These are phyloP conservation scores for Sporothrix dimorphospora DNA, from an alignment of 2,329 filamentous ascomycete genomes.

Conservation along the genomic window DNA sequence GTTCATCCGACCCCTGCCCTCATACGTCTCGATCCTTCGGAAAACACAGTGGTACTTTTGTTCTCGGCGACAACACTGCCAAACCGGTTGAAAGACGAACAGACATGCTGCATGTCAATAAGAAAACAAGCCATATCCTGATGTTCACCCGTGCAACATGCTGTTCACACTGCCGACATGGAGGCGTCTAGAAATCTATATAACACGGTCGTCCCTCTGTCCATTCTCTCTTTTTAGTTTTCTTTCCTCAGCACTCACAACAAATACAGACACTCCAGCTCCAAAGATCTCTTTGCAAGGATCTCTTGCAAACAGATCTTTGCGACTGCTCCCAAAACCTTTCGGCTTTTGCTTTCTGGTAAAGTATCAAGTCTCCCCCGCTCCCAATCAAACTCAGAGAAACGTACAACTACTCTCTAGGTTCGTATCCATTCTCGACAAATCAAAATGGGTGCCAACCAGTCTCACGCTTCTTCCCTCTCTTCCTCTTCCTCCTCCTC, in stretches of 20 bases:
- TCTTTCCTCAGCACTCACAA: neutral
- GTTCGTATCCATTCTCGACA: neutral
- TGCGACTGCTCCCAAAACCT: neutral
- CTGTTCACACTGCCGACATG: neutral
- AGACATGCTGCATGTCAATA: neutral
- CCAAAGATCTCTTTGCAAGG: neutral
- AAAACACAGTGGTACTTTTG: neutral
- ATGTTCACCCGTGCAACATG: neutral
- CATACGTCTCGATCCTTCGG: neutral
- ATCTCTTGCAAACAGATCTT: neutral
- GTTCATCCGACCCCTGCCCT: neutral
- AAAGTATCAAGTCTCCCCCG: neutral
- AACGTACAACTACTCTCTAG: neutral
- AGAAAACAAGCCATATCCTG: neutral
- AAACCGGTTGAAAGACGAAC: neutral
- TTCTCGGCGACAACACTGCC: neutral
- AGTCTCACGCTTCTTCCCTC: neutral
- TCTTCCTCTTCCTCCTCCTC: neutral
- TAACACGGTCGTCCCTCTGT: neutral
- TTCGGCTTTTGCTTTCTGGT: neutral
- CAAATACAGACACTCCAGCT: neutral
- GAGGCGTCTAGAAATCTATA: neutral
- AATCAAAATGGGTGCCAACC: constrained; percentile 15
- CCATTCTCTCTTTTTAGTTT: neutral
- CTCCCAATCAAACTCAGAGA: neutral